Evolutionary conservation across 2,329 filamentous ascomycete species (phyloP).

Genomic region (Stachybotrys chlorohalonatus): DNA sequence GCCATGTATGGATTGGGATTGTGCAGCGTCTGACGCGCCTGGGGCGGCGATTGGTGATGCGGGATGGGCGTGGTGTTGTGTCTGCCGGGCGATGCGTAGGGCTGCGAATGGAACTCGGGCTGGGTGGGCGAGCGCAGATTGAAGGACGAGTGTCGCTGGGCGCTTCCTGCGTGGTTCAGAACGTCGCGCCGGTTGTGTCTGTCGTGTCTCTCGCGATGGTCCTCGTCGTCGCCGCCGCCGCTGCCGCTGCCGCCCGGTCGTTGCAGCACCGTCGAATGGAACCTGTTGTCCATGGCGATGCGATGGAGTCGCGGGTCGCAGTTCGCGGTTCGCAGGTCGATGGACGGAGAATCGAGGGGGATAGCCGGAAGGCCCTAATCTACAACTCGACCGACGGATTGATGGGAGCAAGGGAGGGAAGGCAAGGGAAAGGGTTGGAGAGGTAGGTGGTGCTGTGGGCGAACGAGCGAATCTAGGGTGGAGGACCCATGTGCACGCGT

Average conservation of each 20-base stretch:
- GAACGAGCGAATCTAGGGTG: conserved; percentile 2
- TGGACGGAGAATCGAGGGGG: conserved; percentile 5
- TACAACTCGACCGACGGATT: background rate
- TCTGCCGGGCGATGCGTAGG: conserved; percentile 18
- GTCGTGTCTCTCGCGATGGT: conserved; percentile 27
- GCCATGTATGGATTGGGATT: conserved; percentile 25
- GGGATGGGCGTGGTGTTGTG: conserved; percentile 17
- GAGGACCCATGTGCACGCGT: conserved; percentile 1
- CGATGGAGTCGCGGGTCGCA: conserved; percentile 1
- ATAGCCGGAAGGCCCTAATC: background rate
- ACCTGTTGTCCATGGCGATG: conserved; percentile 34
- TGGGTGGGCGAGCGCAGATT: conserved; percentile 41
- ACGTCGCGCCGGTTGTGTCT: conserved; percentile 36
- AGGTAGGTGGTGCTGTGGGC: conserved; percentile 7
- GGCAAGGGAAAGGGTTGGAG: background rate
- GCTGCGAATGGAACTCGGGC: conserved; percentile 26
- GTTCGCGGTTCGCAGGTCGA: background rate
- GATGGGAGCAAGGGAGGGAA: background rate
- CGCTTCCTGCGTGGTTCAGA: conserved; percentile 24
- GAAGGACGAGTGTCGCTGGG: conserved; percentile 34
- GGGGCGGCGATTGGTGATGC: conserved; percentile 19
- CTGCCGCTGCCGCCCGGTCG: conserved; percentile 26
- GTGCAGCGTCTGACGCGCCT: conserved; percentile 17
- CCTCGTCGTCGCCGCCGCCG: conserved; percentile 19
- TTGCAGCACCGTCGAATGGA: conserved; percentile 41